Base-by-base conservation (phyloP, 768 basidiomycete genomes). In the Auriscalpium orientale region DNA sequence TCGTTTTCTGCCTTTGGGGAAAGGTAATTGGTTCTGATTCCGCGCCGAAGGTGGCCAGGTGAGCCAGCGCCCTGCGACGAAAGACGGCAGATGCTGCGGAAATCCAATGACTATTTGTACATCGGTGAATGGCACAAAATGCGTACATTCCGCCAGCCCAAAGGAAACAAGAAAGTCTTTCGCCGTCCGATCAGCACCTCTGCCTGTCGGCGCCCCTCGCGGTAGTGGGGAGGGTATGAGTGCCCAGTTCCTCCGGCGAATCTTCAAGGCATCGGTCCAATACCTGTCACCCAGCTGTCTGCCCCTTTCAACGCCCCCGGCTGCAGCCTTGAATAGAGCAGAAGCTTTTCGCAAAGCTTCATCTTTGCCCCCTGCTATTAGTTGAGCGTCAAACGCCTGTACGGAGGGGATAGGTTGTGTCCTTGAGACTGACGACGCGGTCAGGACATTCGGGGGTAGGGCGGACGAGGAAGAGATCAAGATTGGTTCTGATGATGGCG, bases 91-190 rank as follows among this genome's bases (percentile, higher is more conserved):
- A 78, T 21, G 90, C 90, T 93, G 59, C 22, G 21, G 38, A 44
- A 34, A n/a, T 46, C 50, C 21, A 49, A 44, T 56, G n/a, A 59
- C 51, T 28, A 53, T 49, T 18, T 47, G 55, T 28, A 58, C 49
- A 33, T 12, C 10, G 36, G 7, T n/a, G n/a, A n/a, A 38, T 8
- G 21, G 16, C 15, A 45, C 20, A 38, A 33, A 49, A n/a, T 13
- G 76, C 87, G 35, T 55, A 92, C 91, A 87, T 72, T 89, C 85
- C 71, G 91, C 89, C 11, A 93, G 70, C 12, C 89, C 89, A 63
- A 84, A 91, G 3, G 87, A 84, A 54, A 93, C 76, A 47, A 89
- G 68, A 63, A 92, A 90, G 63, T 93, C 91, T 61, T 84, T 90
- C 0, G 86, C 81, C 4, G 89, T 86, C 70, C 81, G 84, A 64